Evolutionary conservation across 106 monocot genomes (phyloP).

Genomic region (Allium sativum): DNA sequence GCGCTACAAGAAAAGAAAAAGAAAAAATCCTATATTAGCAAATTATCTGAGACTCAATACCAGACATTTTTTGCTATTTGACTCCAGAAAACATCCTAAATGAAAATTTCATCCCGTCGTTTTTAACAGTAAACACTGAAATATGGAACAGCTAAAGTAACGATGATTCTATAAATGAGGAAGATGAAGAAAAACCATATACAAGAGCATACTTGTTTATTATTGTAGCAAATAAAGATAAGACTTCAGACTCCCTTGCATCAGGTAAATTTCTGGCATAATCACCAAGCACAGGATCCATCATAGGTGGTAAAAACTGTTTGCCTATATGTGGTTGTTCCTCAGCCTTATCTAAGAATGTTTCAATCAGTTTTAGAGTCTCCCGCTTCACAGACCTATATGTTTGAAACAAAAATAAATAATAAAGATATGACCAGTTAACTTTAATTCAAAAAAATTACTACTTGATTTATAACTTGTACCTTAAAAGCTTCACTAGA

Average conservation of each 20-base stretch:
- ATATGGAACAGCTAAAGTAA: no score
- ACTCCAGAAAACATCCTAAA: no score
- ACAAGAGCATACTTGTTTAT: constrained; percentile 52
- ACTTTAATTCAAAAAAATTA: not conserved
- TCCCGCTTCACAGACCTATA: constrained; percentile 95
- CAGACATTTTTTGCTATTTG: no score
- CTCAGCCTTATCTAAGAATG: constrained; percentile 97
- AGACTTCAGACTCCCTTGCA: constrained; percentile 98
- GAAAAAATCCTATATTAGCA: no score
- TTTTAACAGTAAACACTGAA: no score
- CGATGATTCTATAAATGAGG: no score
- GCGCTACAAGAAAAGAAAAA: no score
- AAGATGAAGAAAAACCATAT: not conserved
- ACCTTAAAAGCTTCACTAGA: constrained; percentile 73
- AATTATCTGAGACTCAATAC: no score
- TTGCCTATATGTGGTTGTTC: constrained; percentile 82
- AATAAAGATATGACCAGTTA: not conserved
- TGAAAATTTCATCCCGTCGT: no score
- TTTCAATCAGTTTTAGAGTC: constrained; percentile 93
- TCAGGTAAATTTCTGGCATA: constrained; percentile 97
- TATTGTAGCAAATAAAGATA: constrained; percentile 91
- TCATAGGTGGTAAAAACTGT: constrained; percentile 99
- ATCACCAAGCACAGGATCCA: constrained; percentile 95
- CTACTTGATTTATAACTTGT: not conserved
- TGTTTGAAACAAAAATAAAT: not conserved